Conservation (phyloP, 176 grass and related monocot genomes). For the Alopecurus myosuroides region DNA sequence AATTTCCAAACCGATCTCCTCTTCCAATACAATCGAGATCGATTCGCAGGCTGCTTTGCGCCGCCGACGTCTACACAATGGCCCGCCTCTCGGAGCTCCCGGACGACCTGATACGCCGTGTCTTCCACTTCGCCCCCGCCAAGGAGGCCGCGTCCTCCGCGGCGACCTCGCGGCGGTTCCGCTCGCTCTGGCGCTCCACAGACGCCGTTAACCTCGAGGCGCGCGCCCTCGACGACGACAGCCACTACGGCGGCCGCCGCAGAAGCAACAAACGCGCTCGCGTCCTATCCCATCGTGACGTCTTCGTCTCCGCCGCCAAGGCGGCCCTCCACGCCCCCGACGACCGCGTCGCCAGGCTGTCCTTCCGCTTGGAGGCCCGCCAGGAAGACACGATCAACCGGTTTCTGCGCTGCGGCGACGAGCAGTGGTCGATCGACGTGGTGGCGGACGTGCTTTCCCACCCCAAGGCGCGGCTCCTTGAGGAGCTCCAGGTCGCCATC, state of each 20-base stretch:
- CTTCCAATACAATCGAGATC: neutral
- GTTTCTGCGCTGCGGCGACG: neutral
- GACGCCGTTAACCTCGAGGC: conserved; percentile 2
- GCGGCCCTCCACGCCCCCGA: neutral
- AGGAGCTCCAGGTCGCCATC: neutral
- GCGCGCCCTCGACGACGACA: neutral
- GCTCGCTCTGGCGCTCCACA: neutral
- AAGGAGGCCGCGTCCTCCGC: neutral
- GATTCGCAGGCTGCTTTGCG: neutral
- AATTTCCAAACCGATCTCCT: too few species aligned
- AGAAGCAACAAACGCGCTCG: neutral
- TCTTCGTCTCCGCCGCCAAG: neutral
- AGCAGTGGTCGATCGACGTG: neutral
- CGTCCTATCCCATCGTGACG: neutral
- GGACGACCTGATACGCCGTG: neutral
- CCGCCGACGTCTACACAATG: neutral
- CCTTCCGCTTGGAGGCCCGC: neutral
- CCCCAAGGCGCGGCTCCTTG: neutral
- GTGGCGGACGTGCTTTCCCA: neutral
- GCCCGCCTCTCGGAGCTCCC: conserved; percentile 2
- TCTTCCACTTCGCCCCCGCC: neutral
- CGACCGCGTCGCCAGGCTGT: neutral
- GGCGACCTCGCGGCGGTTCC: neutral
- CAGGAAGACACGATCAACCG: neutral
- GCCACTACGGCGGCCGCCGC: neutral